Base-by-base conservation (phyloP, 495 filamentous ascomycete genomes). In the Daldinia concentrica region DNA sequence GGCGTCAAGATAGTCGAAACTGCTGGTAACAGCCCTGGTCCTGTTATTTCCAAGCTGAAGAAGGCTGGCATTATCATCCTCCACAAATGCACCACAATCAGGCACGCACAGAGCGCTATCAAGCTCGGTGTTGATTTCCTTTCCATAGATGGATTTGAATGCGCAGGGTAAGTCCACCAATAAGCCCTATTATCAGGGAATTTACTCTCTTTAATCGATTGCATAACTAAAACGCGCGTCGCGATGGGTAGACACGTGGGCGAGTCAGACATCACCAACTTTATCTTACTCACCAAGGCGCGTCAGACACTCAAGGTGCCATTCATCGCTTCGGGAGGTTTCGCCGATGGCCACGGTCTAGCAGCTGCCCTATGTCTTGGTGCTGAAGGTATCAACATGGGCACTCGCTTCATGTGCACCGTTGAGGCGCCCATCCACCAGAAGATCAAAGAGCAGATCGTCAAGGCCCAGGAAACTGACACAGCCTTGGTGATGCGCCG, bases 81-180 rank as follows among this genome's bases (percentile, higher is more conserved):
- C 52, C 95, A 99, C 85, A 99, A 99, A 82, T 99, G 95, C 84
- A 99, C 95, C 22, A 97, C 95, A 1, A 94, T 99, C 79, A 84
- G 95, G 22, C 95, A 99, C 75, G 95, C 95, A 36, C 90, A 94
- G 79, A 91, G 90, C 43, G 95, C 95, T 48, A 87, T 97, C 66
- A 97, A 97, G 81, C 89, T 98, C 37, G 95, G 95, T 58, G 95
- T 97, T 0, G 95, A 99, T 79, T 99, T 99, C 81, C 82, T 99
- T 36, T 93, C 89, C 32, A 98, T 99, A 73, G 95, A 99, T 75
- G 95, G 95, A 22, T 98, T 99, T 73, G 95, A 99, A 80, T 99
- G 95, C 80, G 95, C 93, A 24, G 95, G 95, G 60, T 96, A 95
- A 78, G 82, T 80, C 30, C 15, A 37, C 22, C 55, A 61, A 52